Percentiles rank a stretch among this genome's conserved stretches.
Conservation (phyloP, 2,329 filamentous ascomycete genomes). For the Monilinia vaccinii-corymbosi region DNA sequence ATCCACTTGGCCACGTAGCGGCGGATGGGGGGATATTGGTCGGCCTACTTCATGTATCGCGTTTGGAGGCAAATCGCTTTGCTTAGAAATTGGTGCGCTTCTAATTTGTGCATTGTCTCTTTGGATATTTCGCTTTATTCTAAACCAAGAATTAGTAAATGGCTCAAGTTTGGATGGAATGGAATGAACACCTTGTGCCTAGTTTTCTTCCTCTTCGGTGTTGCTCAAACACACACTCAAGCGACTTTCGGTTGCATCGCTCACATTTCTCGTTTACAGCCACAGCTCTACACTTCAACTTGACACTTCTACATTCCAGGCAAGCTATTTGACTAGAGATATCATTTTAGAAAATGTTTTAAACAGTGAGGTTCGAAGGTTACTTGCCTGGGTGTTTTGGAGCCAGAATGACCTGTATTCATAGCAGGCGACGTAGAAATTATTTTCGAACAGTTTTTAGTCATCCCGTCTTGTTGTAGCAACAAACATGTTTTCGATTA, state of each 20-base stretch:
- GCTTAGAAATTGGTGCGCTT: not conserved
- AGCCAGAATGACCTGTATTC: not conserved
- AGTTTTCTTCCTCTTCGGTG: conserved; percentile 34
- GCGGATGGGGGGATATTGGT: not conserved
- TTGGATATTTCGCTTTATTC: not conserved
- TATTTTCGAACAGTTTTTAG: not conserved
- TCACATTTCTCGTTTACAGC: conserved; percentile 27
- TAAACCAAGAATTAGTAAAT: not conserved
- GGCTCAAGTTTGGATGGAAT: not conserved
- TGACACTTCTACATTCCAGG: conserved; percentile 32
- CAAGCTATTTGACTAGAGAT: conserved; percentile 26
- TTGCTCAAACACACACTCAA: conserved; percentile 32
- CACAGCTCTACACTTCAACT: conserved; percentile 32
- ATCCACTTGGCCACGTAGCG: not conserved
- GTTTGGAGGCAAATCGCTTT: not conserved
- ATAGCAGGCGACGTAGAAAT: not conserved
- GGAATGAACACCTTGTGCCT: conserved; percentile 28
- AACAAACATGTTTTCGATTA: not conserved
- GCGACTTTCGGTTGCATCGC: conserved; percentile 32
- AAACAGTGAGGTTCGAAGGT: not conserved
- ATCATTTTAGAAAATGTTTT: not conserved
- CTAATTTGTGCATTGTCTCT: not conserved
- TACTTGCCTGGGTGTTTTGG: not conserved
- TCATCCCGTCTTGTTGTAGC: not conserved
- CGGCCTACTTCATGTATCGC: not conserved